Percentiles rank a stretch among this genome's conserved stretches.
These are phyloP conservation scores for Kazachstania africana DNA, from an alignment of 805 yeast species.

Conservation along the genomic window DNA sequence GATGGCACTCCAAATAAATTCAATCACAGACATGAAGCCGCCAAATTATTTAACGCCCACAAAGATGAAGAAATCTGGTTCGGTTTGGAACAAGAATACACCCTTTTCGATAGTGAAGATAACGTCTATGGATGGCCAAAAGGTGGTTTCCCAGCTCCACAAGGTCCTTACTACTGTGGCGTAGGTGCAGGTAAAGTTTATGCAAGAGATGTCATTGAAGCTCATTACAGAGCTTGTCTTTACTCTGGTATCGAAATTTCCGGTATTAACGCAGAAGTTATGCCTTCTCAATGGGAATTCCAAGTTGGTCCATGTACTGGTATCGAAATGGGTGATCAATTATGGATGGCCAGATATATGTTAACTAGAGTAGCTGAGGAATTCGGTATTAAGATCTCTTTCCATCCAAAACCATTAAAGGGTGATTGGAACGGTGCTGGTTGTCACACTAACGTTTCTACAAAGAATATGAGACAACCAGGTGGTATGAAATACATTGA, in stretches of 20 bases:
- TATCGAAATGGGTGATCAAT: slow-evolving; percentile 91
- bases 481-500: slow-evolving; percentile 97
- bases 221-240: slow-evolving; percentile 96
- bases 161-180: slow-evolving; percentile 99
- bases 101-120: slow-evolving; percentile 84
- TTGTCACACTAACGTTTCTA: slow-evolving; percentile 97
- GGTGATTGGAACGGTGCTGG: slow-evolving; percentile 99
- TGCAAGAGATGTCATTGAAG: slow-evolving; percentile 97
- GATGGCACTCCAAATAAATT: slow-evolving; percentile 98
- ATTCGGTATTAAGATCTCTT: slow-evolving; percentile 94
- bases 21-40: slow-evolving; percentile 96
- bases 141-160: slow-evolving; percentile 99
- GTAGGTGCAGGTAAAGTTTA: slow-evolving; percentile 97
- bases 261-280: slow-evolving; percentile 98
- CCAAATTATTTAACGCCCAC: slow-evolving; percentile 90
- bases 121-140: slow-evolving; percentile 97
- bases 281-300: slow-evolving; percentile 99
- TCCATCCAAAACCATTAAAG: slow-evolving; percentile 98
- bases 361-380: slow-evolving; percentile 95
- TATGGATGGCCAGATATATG: slow-evolving; percentile 92
- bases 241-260: slow-evolving; percentile 83
- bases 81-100: slow-evolving; percentile 98
- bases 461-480: slow-evolving; percentile 77
- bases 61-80: slow-evolving; percentile 81
- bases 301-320: slow-evolving; percentile 98